Base-by-base conservation (phyloP, 2,329 filamentous ascomycete genomes). In the Coniochaeta pulveracea region DNA sequence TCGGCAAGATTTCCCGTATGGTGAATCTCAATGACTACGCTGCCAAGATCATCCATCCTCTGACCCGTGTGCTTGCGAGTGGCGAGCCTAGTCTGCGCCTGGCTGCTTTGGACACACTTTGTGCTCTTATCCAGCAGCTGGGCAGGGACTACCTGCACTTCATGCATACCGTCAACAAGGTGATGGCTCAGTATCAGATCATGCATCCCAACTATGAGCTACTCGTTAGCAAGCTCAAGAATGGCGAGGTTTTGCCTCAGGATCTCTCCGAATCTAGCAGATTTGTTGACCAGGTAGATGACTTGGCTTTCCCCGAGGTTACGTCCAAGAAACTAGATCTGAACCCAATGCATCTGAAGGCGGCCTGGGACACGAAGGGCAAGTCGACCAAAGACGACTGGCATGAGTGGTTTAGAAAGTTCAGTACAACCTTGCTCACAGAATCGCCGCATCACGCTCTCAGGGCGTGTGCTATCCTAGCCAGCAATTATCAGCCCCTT, bases 331-430 rank as follows among this genome's bases (percentile, higher is more conserved):
- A 96, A 57, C 69, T 96, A 21, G 86, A 93, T 40, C 89, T 96
- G 56, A 99, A 98, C 45, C 86, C 94, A 33, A 88, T 96, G 42
- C 93, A 98, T 63, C 66, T 99, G 15, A 95, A 96, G 57, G 81
- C 82, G 42, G 91, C 93, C 1, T 99, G 91, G 91, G 91, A 96
- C 47, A 91, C 93, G 0, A 86, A 81, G 38, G 86, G 93, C 39
- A 95, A 95, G 51, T 95, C 89, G 0, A 99, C 91, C 8, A 86
- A 88, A 47, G 91, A 99, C 52, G 91, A 99, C 57, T 99, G 91
- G 91, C 85, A 94, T 48, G 91, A 99, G 55, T 99, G 91, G 91
- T 85, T 98, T 58, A 77, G 93, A 40, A 75, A 89, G 18, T 94
- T 98, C 59, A 96, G 89, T 51, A 89, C 94, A 21, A 93, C 94